Conservation (phyloP, 495 filamentous ascomycete genomes). For the Glutinoglossum americanum region DNA sequence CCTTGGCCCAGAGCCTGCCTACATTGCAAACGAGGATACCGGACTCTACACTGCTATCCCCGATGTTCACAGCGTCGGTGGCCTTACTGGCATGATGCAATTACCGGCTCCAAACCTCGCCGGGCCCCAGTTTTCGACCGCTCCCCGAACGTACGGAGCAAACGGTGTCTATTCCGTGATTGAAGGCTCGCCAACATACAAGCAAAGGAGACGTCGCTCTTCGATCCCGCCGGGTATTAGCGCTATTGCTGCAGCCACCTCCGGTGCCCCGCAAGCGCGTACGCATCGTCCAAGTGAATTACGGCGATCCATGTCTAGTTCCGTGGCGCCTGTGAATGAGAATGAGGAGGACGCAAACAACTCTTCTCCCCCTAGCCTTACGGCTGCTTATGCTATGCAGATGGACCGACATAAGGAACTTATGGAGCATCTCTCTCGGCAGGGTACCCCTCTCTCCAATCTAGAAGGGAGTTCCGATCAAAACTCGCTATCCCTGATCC, state of each 20-base stretch:
- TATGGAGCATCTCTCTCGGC: constrained; percentile 54
- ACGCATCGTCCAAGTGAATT: constrained; percentile 67
- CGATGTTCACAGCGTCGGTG: constrained; percentile 36
- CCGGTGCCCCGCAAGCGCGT: constrained; percentile 31
- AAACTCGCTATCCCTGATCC: constrained; percentile 30
- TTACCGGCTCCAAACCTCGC: constrained; percentile 72
- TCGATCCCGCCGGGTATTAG: constrained; percentile 62
- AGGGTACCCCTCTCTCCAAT: constrained; percentile 66
- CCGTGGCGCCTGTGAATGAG: constrained; percentile 64
- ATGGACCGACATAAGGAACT: constrained; percentile 54
- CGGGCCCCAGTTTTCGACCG: constrained; percentile 37
- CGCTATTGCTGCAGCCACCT: constrained; percentile 34
- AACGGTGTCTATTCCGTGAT: constrained; percentile 87
- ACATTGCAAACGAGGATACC: constrained; percentile 93
- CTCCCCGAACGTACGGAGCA: constrained; percentile 43
- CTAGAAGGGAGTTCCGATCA: constrained; percentile 52
- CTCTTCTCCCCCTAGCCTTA: constrained; percentile 45
- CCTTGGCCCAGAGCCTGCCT: constrained; percentile 70
- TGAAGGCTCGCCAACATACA: constrained; percentile 95
- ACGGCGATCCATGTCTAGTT: constrained; percentile 75
- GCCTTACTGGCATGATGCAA: constrained; percentile 71
- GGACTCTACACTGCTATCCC: constrained; percentile 88
- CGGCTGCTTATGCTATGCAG: constrained; percentile 13
- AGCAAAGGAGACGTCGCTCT: constrained; percentile 81
- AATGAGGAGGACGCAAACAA: constrained; percentile 42